Evolutionary conservation across 2,329 filamentous ascomycete genomes (phyloP), one percentile per base, ranked within the genome.

Genomic region (Cephalotrichum gorgonifer): DNA sequence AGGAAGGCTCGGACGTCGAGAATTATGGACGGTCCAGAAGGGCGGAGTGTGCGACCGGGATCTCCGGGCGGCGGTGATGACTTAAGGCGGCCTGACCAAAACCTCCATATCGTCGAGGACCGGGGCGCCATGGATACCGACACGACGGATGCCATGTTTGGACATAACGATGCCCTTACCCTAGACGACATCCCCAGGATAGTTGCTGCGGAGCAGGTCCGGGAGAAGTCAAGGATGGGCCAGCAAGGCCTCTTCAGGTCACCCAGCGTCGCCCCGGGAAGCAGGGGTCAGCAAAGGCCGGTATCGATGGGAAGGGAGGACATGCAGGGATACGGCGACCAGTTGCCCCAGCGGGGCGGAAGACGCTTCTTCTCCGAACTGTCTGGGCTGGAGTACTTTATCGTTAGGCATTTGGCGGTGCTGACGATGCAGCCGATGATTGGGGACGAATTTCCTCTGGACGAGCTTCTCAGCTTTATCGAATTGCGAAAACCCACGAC

Each of bases 351-450:
- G 52, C 75, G 69, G 47, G 66, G 72, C 61, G 67, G 75, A 1
- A 88, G 91, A 60, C 87, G 84, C 57, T 98, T 95, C 68, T 98
- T 98, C 63, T 96, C 93, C 0, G 93, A 98, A 62, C 76, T 98
- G 6, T 95, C 93, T 2, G 89, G 88, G 1, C 72, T 98, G 27
- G 93, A 98, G 62, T 97, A 96, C 62, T 97, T 98, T 64, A 97
- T 97, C 58, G 87, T 97, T 43, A 85, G 93, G 25, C 91, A 97
- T 59, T 81, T 97, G 50, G 93, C 93, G 9, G 93, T 98, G 6
- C 73, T 98, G 51, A 91, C 88, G 1, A 95, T 98, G 83, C 88
- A 95, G 55, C 89, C 93, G 6, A 75, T 97, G 64, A 75, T 98
- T 5, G 89, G 95, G 57, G 81, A 83, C 3, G 83, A 95, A 57